These are phyloP conservation scores for Penicillium soppii DNA, from an alignment of 495 filamentous ascomycete genomes.

Conservation along the genomic window DNA sequence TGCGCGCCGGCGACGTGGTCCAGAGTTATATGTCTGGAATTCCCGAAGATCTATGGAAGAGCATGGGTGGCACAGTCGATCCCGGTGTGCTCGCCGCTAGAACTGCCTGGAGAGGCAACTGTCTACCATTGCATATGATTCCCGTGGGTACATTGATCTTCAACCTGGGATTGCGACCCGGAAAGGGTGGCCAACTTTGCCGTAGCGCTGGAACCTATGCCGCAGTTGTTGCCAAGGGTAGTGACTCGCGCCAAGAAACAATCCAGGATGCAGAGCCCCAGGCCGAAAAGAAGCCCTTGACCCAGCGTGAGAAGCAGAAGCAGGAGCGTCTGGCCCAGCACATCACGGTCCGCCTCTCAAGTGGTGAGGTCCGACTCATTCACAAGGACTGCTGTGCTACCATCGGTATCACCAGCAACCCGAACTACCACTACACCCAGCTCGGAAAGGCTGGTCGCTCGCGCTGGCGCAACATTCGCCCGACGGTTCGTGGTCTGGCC, in stretches of 20 bases:
- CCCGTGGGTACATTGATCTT: slow-evolving; percentile 88
- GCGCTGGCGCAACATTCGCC: slow-evolving; percentile 88
- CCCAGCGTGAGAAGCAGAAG: slow-evolving; percentile 43
- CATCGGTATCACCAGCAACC: slow-evolving; percentile 89
- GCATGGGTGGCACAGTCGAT: slow-evolving; percentile 88
- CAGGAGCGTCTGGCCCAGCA: slow-evolving; percentile 59
- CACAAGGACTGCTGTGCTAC: slow-evolving; percentile 91
- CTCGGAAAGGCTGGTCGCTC: slow-evolving; percentile 92
- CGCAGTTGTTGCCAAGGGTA: slow-evolving; percentile 81
- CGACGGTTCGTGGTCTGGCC: slow-evolving; percentile 92
- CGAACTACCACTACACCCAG: slow-evolving; percentile 82
- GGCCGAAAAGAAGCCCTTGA: slow-evolving; percentile 33
- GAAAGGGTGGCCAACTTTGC: slow-evolving; percentile 82
- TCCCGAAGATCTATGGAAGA: slow-evolving; percentile 75
- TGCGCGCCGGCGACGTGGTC: slow-evolving; percentile 87
- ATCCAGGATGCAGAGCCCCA: slow-evolving; percentile 22
- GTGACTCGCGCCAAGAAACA: slow-evolving; percentile 49
- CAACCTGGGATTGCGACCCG: slow-evolving; percentile 75
- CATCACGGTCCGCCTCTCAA: slow-evolving; percentile 81
- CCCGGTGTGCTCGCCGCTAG: slow-evolving; percentile 92
- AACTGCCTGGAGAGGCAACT: slow-evolving; percentile 94
- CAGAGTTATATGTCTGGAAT: slow-evolving; percentile 89
- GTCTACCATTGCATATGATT: slow-evolving; percentile 90
- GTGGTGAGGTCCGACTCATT: slow-evolving; percentile 85
- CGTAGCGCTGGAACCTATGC: slow-evolving; percentile 91